Percentiles rank a stretch among this genome's conserved stretches.
phyloP scores from a whole-genome alignment of 495 filamentous ascomycete genomes.

The Aspergillus sclerotiicarbonarius region DNA sequence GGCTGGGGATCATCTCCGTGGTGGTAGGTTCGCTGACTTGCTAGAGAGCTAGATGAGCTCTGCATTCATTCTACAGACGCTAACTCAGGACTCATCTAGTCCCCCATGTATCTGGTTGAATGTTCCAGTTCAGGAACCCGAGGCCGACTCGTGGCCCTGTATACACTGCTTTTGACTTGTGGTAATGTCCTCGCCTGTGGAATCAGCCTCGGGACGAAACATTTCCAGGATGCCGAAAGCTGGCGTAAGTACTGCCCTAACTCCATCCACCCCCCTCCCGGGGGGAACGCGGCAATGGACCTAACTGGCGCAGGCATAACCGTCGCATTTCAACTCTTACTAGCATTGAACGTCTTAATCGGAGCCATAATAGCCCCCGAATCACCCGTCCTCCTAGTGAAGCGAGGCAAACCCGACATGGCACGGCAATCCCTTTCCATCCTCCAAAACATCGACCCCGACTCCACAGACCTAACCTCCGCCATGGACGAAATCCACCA shows the following conservation, averaged over 20 bases:
- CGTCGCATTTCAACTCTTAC: background rate
- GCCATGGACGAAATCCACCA: background rate
- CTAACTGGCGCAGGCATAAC: background rate
- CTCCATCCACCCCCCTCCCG: no score
- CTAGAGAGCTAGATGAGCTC: no score
- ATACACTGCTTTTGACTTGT: background rate
- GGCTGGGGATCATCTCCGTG: background rate
- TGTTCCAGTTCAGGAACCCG: background rate
- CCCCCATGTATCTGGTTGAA: background rate
- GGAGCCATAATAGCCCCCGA: background rate
- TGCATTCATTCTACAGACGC: no score
- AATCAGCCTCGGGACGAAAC: background rate
- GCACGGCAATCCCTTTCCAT: background rate
- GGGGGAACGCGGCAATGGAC: no score
- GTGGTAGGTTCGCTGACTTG: background rate
- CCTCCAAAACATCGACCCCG: background rate
- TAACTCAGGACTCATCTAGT: background rate
- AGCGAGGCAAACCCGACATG: background rate
- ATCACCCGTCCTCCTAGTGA: background rate
- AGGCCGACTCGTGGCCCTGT: background rate
- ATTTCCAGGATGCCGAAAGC: background rate
- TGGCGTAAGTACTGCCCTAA: background rate
- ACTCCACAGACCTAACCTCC: background rate
- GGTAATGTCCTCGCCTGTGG: background rate
- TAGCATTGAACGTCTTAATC: background rate